These are phyloP conservation scores for Capronia epimyces DNA, from an alignment of 2,329 filamentous ascomycete species.

Conservation along the genomic window DNA sequence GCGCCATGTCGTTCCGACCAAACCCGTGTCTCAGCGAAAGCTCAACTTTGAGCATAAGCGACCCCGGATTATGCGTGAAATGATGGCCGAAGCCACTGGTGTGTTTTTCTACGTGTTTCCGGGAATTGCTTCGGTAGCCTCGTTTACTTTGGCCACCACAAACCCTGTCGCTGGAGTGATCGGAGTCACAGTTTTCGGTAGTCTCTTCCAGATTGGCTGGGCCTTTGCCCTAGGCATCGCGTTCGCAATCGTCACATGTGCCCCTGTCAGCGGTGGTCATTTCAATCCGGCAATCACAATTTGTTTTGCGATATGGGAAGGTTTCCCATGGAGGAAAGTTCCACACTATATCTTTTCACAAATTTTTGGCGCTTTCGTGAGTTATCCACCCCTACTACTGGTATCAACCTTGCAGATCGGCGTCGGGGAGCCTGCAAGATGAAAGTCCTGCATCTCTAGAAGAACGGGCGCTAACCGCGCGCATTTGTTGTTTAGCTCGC, in stretches of 20 bases:
- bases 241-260: constrained; percentile 55
- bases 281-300: constrained; percentile 52
- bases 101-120: constrained; percentile 52
- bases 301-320: constrained; percentile 50
- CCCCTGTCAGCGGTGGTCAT: constrained; percentile 50
- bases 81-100: constrained; percentile 52
- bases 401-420: too few species aligned
- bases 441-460: not conserved
- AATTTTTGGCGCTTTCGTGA: constrained; percentile 50
- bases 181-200: constrained; percentile 41
- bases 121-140: constrained; percentile 50
- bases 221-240: constrained; percentile 55
- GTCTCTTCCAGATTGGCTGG: constrained; percentile 52
- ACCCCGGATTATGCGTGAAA: constrained; percentile 52
- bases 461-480: not conserved
- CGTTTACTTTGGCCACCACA: constrained; percentile 42
- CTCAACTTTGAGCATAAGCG: constrained; percentile 52
- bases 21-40: constrained; percentile 50
- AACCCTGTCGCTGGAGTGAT: constrained; percentile 38
- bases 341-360: constrained; percentile 50
- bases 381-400: not conserved
- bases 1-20: constrained; percentile 47
- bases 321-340: constrained; percentile 53
- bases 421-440: not conserved
- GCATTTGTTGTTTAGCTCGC: constrained; percentile 35